Percentiles rank a stretch among this genome's conserved stretches.
Evolutionary conservation across 2,329 filamentous ascomycete species (phyloP).

Genomic region (Macrophomina pseudophaseolina): DNA sequence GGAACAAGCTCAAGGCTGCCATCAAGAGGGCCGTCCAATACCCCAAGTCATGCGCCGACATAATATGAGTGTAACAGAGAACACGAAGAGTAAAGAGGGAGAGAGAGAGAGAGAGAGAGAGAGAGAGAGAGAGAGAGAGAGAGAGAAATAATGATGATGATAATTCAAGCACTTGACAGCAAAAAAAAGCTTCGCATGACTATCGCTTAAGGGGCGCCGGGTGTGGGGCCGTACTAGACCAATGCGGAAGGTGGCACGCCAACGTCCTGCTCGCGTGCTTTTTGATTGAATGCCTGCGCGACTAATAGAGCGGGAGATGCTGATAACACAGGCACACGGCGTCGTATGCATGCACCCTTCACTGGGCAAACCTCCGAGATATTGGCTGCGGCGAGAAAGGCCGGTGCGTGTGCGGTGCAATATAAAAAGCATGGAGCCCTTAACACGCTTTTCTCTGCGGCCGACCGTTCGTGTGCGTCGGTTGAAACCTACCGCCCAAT

Average conservation of each 20-base stretch:
- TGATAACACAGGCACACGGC: neutral
- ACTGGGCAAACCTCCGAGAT: neutral
- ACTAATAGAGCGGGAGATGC: neutral
- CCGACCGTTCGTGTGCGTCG: too few species aligned
- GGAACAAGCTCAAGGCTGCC: slow-evolving; percentile 40
- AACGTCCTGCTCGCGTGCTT: neutral
- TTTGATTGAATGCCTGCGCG: neutral
- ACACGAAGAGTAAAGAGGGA: neutral
- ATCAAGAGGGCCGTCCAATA: slow-evolving; percentile 46
- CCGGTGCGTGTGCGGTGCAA: neutral
- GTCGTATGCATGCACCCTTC: neutral
- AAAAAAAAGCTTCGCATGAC: neutral
- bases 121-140: neutral
- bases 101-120: neutral
- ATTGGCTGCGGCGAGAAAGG: neutral
- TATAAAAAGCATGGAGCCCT: too few species aligned
- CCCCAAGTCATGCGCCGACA: slow-evolving; percentile 30
- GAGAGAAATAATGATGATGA: neutral
- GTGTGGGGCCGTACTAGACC: neutral
- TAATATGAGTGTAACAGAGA: neutral
- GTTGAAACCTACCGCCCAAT: too few species aligned
- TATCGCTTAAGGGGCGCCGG: neutral
- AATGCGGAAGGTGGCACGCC: slow-evolving; percentile 1
- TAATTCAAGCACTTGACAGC: neutral
- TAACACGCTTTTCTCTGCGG: too few species aligned